Percentiles rank a stretch among this genome's conserved stretches.
Conservation (phyloP, 2,329 filamentous ascomycete species). For the Gremmenia infestans region DNA sequence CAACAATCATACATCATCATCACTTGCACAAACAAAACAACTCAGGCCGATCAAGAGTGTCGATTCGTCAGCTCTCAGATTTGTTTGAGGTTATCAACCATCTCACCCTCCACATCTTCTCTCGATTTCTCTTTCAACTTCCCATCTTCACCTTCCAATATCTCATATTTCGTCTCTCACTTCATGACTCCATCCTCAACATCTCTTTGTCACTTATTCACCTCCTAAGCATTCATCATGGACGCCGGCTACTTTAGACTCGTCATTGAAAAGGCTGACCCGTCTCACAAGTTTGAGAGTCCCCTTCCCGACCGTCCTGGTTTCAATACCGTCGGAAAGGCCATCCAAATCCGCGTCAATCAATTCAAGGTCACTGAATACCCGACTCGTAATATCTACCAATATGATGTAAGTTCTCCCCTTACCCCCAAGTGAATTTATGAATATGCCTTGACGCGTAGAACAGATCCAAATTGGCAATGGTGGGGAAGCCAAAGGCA, state of each 20-base stretch:
- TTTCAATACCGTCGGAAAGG: conserved; percentile 54
- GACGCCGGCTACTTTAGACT: conserved; percentile 24
- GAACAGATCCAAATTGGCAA: conserved; percentile 61
- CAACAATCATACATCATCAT: not conserved
- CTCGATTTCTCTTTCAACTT: not conserved
- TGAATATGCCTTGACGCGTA: conserved; percentile 4
- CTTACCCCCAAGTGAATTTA: not conserved
- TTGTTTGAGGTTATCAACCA: conserved; percentile 1
- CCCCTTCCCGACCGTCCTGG: conserved; percentile 42
- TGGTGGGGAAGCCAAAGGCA: conserved; percentile 54
- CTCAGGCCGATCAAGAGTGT: conserved; percentile 1
- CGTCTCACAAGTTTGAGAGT: conserved; percentile 20
- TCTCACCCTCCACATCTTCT: conserved; percentile 3
- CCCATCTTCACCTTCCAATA: not conserved
- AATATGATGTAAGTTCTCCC: conserved; percentile 70
- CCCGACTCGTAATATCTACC: conserved; percentile 60
- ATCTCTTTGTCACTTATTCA: not conserved
- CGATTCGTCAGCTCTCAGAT: conserved; percentile 12
- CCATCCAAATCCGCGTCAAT: conserved; percentile 59
- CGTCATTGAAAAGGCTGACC: conserved; percentile 15
- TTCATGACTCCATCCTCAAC: not conserved
- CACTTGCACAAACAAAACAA: not conserved
- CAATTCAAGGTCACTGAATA: conserved; percentile 64
- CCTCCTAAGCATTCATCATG: conserved; percentile 20
- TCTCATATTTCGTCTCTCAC: not conserved